Evolutionary conservation across 2,329 filamentous ascomycete genomes (phyloP).

Genomic region (Knoxdaviesia capensis): DNA sequence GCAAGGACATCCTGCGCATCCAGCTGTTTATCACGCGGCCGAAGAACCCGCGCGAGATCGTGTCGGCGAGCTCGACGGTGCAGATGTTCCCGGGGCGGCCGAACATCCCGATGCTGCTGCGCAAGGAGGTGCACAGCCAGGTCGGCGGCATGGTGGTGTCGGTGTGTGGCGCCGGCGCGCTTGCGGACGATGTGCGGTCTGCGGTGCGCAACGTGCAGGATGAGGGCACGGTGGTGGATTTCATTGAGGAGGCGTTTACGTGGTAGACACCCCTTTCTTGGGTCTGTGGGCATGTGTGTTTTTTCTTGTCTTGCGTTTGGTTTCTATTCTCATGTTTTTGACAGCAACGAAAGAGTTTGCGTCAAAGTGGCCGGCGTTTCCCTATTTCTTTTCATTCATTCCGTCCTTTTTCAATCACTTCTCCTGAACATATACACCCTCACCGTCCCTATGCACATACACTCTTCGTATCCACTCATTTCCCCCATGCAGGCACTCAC

Average conservation of each 20-base stretch:
- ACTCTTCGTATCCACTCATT: too few relatives aligned
- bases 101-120: constrained; percentile 59
- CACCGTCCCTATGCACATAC: too few relatives aligned
- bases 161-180: constrained; percentile 54
- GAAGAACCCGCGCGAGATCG: constrained; percentile 62
- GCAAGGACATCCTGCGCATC: constrained; percentile 67
- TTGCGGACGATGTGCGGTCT: constrained; percentile 56
- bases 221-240: constrained; percentile 42
- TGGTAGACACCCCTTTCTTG: constrained; percentile 20
- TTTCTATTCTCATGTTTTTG: not conserved
- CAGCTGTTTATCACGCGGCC: constrained; percentile 83
- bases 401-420: too few relatives aligned
- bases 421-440: too few relatives aligned
- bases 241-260: constrained; percentile 60
- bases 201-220: constrained; percentile 46
- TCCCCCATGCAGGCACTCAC: too few relatives aligned
- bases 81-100: constrained; percentile 86
- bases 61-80: constrained; percentile 57
- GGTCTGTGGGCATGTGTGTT: not conserved
- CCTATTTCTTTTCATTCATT: too few relatives aligned
- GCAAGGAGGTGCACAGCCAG: constrained; percentile 63
- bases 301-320: constrained; percentile 1
- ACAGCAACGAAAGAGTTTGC: too few relatives aligned
- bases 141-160: constrained; percentile 77
- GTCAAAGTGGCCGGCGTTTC: too few relatives aligned